A percentile compares a stretch with the other conserved stretches of the same genome.
These are phyloP conservation scores for Naumovozyma dairenensis DNA, from an alignment of 805 yeast species.

Conservation along the genomic window DNA sequence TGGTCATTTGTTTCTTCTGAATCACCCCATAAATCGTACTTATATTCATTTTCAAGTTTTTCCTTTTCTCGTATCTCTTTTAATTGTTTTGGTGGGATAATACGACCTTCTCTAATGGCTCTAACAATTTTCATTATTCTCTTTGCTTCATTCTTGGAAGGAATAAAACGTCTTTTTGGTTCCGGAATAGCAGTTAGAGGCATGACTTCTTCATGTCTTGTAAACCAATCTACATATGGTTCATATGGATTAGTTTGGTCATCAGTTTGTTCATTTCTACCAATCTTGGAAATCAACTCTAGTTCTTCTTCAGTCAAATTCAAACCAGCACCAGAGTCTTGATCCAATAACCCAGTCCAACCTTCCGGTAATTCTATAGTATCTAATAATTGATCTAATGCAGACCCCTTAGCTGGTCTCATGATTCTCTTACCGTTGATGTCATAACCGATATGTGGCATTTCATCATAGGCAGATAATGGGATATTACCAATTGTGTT, in stretches of 20 bases:
- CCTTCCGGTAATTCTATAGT: slow-evolving; percentile 93
- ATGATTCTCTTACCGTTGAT: slow-evolving; percentile 95
- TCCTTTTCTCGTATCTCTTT: slow-evolving; percentile 41
- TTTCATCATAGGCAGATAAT: slow-evolving; percentile 85
- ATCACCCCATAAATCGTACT: slow-evolving; percentile 82
- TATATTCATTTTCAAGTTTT: slow-evolving; percentile 39
- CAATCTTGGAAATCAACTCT: slow-evolving; percentile 78
- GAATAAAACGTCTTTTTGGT: slow-evolving; percentile 94
- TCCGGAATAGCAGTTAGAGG: slow-evolving; percentile 92
- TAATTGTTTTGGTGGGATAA: slow-evolving; percentile 59
- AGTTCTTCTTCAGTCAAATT: slow-evolving; percentile 81
- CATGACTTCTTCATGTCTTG: slow-evolving; percentile 73
- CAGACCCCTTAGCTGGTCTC: slow-evolving; percentile 97
- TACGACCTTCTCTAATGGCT: slow-evolving; percentile 94
- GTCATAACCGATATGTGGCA: slow-evolving; percentile 95
- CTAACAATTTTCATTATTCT: slow-evolving; percentile 91
- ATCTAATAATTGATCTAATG: slow-evolving; percentile 82
- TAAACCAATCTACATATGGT: slow-evolving; percentile 93
- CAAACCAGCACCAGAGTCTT: slow-evolving; percentile 75
- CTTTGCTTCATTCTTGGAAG: slow-evolving; percentile 94
- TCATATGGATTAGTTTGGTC: slow-evolving; percentile 79
- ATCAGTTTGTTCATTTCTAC: slow-evolving; percentile 74
- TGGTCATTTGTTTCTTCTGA: slow-evolving; percentile 56
- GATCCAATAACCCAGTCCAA: slow-evolving; percentile 94
- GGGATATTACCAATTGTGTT: slow-evolving; percentile 95